Evolutionary conservation across 306 rosid species (phyloP), one percentile per base, ranked within the genome.

Genomic region (Oxytropis ochrocephala): DNA sequence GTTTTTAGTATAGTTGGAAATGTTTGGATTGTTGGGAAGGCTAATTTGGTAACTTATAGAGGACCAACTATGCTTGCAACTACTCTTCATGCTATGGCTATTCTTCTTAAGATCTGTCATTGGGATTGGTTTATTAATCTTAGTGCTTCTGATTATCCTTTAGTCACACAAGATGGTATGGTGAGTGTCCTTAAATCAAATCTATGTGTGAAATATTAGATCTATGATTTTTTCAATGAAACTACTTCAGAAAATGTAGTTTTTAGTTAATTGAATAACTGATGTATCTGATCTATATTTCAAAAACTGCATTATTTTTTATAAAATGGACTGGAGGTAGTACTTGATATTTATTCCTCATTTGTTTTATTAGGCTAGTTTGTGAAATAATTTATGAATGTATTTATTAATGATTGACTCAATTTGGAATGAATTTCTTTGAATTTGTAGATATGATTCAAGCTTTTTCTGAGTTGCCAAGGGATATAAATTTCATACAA

Each of bases 111-210:
- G 85, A 78, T 67, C 4, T 85, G 85, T 60, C 73, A 66, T 1
- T 93, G 96, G 98, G 96, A 93, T 47, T 93, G 98, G 98, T 93
- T 93, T 57, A 83, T 93, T 69, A 92, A 92, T 81, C 95, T 93
- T 41, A 93, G 98, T 66, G 98, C 98, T 19, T 88, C 96, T 71
- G 98, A 93, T 58, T 93, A 93, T 70, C 98, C 98, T 7, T 49
- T 93, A 16, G 76, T 88, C 30, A 86, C 98, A 78, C 98, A 93
- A 93, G 96, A 93, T 88, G 98, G 98, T 92, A 92, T 78, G 95
- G 98, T 92, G 96, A 92, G 98, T 89, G 88, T 41, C 73, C 61
- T 75, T 51, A 32, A n/a, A n/a, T n/a, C n/a, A n/a, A n/a, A n/a
- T n/a, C n/a, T n/a, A n/a, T n/a, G n/a, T n/a, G n/a, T n/a, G n/a